Evolutionary conservation across 495 filamentous ascomycete genomes (phyloP), one percentile per base, ranked within the genome.

Genomic region (Penicillium soppii): DNA sequence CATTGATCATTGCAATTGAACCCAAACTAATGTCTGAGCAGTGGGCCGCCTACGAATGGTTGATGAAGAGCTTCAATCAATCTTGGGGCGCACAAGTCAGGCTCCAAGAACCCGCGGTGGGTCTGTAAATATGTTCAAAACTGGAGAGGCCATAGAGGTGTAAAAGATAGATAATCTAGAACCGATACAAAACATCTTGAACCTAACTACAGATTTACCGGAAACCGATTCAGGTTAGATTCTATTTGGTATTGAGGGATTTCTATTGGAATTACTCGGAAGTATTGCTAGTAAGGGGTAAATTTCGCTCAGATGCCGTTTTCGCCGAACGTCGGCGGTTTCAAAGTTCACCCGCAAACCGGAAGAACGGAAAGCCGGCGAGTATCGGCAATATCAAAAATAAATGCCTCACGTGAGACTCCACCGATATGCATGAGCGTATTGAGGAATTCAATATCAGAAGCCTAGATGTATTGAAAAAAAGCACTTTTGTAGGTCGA

Each of bases 21-120:
- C 22, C 19, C 9, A 30, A 33, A 42, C 49, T 65, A 20, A 52
- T 43, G 21, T 32, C 39, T 33, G 13, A 26, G 42, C 5, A 96
- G 76, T 96, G 89, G 89, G 85, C 84, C 4, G 82, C 89, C 23
- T 95, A 94, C 69, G 89, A 94, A 71, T 89, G 85, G 84, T 75
- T 88, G 57, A 89, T 94, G 83, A 71, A 64, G 44, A 65, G 58
- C 38, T 56, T 76, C 25, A 66, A 61, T 29, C 26, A 50, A 43
- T 48, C 32, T 50, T 53, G 45, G 33, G 47, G 36, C 12, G 10
- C 37, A 25, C 37, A 56, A 32, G 4, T 23, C 21, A 29, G 50
- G 35, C 20, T 15, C 7, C 40, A 53, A 33, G 37, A 47, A 15
- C 21, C 48, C 41, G 32, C 43, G 17, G 32, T 37, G 29, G 33